phyloP scores from a whole-genome alignment of 768 basidiomycete genomes.

The Trametes meyenii region DNA sequence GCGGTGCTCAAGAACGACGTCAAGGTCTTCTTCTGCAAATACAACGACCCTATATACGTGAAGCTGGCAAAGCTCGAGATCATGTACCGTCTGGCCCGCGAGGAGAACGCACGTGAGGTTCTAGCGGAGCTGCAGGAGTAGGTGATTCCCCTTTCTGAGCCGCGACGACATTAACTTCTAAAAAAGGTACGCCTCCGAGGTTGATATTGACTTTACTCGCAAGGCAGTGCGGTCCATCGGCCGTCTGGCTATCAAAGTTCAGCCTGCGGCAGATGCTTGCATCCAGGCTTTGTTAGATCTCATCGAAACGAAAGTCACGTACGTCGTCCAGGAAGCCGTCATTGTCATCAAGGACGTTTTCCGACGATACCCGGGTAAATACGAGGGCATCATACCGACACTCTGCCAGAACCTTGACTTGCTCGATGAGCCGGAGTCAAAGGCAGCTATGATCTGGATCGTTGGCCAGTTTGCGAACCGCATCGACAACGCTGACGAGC shows the following conservation, averaged over 20 bases:
- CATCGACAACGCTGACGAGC: conserved; percentile 94
- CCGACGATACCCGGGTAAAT: conserved; percentile 93
- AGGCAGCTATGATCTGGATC: conserved; percentile 98
- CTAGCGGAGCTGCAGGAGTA: conserved; percentile 95
- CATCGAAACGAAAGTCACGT: conserved; percentile 91
- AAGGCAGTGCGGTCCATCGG: conserved; percentile 98
- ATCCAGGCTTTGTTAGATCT: conserved; percentile 84
- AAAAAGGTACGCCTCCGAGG: conserved; percentile 92
- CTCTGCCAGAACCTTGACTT: conserved; percentile 91
- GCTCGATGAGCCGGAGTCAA: conserved; percentile 94
- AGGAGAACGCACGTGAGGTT: conserved; percentile 91
- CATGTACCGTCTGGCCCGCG: conserved; percentile 96
- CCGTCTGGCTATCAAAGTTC: conserved; percentile 96
- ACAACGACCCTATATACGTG: conserved; percentile 99
- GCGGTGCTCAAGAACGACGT: conserved; percentile 94
- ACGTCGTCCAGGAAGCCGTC: conserved; percentile 96
- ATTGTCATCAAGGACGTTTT: conserved; percentile 99
- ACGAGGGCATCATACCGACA: conserved; percentile 93
- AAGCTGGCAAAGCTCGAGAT: conserved; percentile 98
- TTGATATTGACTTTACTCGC: conserved; percentile 96
- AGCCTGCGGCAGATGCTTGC: conserved; percentile 85
- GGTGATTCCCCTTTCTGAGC: conserved; percentile 26
- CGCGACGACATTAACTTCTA: neutral
- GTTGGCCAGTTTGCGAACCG: conserved; percentile 94
- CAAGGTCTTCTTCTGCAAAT: conserved; percentile 99